Conservation (phyloP, 2,329 filamentous ascomycete species). For the Diaporthe batatas region DNA sequence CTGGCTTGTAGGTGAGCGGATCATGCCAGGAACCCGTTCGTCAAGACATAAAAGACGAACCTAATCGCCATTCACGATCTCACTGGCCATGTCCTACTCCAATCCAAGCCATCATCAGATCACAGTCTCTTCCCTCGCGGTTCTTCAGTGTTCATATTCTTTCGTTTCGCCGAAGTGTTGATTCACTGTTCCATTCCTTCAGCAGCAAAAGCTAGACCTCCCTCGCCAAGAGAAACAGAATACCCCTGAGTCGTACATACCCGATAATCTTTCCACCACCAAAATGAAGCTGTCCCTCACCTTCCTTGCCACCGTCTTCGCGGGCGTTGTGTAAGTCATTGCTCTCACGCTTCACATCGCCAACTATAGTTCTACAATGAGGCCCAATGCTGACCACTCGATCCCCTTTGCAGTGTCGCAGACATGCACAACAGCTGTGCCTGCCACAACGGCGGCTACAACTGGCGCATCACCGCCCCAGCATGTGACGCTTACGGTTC, state of each 20-base stretch:
- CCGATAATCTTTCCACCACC: conserved; percentile 1
- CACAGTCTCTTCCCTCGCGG: conserved; percentile 27
- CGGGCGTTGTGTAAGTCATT: conserved; percentile 32
- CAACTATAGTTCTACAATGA: neutral
- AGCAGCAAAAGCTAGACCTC: neutral
- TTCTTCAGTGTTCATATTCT: conserved; percentile 31
- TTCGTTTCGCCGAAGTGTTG: conserved; percentile 19
- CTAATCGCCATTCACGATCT: conserved; percentile 16
- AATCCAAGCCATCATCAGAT: conserved; percentile 19
- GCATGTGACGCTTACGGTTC: conserved; percentile 43
- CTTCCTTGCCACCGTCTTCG: conserved; percentile 35
- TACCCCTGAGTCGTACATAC: conserved; percentile 14
- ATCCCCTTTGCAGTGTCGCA: conserved; percentile 40
- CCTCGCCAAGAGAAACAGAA: conserved; percentile 4
- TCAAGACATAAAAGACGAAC: conserved; percentile 32
- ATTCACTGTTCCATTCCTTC: conserved; percentile 26
- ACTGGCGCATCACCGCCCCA: conserved; percentile 45
- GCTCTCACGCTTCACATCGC: too few relatives aligned
- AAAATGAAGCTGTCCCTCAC: conserved; percentile 35
- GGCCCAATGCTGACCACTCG: neutral
- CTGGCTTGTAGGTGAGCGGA: conserved; percentile 10
- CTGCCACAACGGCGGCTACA: conserved; percentile 46
- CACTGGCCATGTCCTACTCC: neutral
- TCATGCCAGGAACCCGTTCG: conserved; percentile 29
- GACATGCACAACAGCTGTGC: conserved; percentile 45